Conservation (phyloP, 495 filamentous ascomycete species). For the Usnea hakonensis region DNA sequence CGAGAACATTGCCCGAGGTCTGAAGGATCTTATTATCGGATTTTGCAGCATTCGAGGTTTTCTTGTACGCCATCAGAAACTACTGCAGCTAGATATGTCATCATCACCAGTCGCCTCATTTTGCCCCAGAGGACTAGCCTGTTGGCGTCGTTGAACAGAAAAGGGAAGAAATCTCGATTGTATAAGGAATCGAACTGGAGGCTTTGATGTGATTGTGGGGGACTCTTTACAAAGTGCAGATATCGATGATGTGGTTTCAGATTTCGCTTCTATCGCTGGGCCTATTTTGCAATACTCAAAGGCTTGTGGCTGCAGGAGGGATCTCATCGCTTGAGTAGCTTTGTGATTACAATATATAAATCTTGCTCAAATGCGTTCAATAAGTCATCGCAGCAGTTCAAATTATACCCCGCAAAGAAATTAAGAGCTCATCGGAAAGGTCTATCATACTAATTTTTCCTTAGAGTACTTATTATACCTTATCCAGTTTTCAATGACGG, state of each 20-base stretch:
- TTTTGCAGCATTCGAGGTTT: conserved; percentile 2
- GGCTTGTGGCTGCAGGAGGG: conserved; percentile 4
- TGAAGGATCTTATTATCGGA: background rate
- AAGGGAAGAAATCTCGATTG: conserved; percentile 13
- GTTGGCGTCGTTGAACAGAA: conserved; percentile 7
- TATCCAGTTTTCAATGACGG: no score
- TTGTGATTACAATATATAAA: background rate
- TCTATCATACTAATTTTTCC: no score
- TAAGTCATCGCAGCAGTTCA: background rate
- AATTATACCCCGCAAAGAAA: background rate
- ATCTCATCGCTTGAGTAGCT: background rate
- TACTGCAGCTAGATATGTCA: background rate
- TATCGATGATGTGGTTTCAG: background rate
- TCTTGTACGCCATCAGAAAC: background rate
- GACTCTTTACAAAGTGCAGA: background rate
- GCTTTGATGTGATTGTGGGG: background rate
- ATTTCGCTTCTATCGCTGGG: conserved; percentile 5
- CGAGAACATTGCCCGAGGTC: background rate
- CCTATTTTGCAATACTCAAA: conserved; percentile 2
- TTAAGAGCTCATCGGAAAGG: background rate
- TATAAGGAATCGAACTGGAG: conserved; percentile 14
- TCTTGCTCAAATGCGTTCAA: background rate
- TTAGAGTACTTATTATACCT: no score
- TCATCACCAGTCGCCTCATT: background rate
- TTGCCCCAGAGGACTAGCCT: background rate